A percentile compares a stretch with the other conserved stretches of the same genome.
Conservation (phyloP, 768 basidiomycete genomes). For the Hypholoma sublateritium region DNA sequence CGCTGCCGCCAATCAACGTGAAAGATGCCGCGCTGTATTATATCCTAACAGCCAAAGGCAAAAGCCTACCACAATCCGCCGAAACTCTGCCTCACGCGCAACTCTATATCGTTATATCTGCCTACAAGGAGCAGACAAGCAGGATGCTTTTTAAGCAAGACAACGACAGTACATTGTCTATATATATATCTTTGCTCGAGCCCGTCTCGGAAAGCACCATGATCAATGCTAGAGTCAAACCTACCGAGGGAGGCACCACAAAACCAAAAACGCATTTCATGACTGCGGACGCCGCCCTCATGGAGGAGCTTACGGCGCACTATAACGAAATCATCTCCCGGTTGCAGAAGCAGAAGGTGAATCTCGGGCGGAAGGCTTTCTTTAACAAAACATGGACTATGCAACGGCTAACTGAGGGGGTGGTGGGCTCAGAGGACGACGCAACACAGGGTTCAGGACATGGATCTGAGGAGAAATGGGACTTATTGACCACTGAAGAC, state of each 20-base stretch:
- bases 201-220: not conserved
- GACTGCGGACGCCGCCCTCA: slow-evolving; percentile 4
- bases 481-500: slow-evolving; percentile 3
- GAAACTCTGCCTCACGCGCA: not conserved
- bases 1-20: slow-evolving; percentile 1
- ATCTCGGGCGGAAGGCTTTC: not conserved
- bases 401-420: not conserved
- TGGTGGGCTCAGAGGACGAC: not conserved
- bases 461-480: not conserved
- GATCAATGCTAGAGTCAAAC: slow-evolving; percentile 1
- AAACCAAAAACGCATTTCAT: slow-evolving; percentile 3
- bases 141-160: slow-evolving; percentile 1
- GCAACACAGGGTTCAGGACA: not conserved
- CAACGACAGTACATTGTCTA: not conserved
- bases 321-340: slow-evolving; percentile 2
- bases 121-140: slow-evolving; percentile 11
- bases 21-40: slow-evolving; percentile 6
- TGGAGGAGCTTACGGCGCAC: slow-evolving; percentile 2
- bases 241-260: not conserved
- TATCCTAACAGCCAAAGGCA: not conserved
- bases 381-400: slow-evolving; percentile 7
- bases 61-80: not conserved
- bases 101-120: slow-evolving; percentile 9
- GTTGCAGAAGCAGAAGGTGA: not conserved
- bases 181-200: slow-evolving; percentile 1